Conservation (phyloP, 352 stramenopile genomes). For the Phytophthora uliginosa region DNA sequence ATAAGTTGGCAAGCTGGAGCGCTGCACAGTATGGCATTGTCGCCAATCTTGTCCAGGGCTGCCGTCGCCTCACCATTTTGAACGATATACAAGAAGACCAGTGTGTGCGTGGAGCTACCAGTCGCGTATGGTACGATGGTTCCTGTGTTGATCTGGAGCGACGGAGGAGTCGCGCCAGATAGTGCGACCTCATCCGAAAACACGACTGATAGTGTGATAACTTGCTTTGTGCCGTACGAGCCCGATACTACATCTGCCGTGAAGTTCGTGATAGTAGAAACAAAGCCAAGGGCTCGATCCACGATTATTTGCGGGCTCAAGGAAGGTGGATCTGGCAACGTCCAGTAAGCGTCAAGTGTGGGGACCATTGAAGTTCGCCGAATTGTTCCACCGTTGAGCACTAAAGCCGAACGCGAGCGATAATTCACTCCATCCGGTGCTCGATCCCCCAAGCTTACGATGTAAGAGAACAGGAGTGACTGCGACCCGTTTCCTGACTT, state of each 20-base stretch:
- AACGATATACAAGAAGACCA: constrained; percentile 85
- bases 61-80: constrained; percentile 48
- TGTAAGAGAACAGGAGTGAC: constrained; percentile 74
- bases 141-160: constrained; percentile 72
- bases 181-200: constrained; percentile 86
- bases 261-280: constrained; percentile 57
- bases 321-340: constrained; percentile 55
- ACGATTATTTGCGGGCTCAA: constrained; percentile 60
- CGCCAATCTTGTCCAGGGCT: constrained; percentile 68
- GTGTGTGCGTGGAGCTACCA: constrained; percentile 52
- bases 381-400: constrained; percentile 75
- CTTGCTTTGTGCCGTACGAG: constrained; percentile 77
- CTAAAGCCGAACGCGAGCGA: constrained; percentile 49
- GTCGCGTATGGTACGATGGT: constrained; percentile 65
- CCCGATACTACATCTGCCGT: constrained; percentile 57
- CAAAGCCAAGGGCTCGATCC: constrained; percentile 48
- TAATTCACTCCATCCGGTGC: constrained; percentile 65
- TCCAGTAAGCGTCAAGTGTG: constrained; percentile 66
- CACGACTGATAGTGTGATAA: constrained; percentile 72
- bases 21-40: constrained; percentile 61
- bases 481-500: constrained; percentile 58
- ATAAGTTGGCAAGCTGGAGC: constrained; percentile 58
- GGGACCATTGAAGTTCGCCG: constrained; percentile 56
- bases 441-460: constrained; percentile 67
- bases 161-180: constrained; percentile 43